phyloP scores from a whole-genome alignment of 371 early-diverging fungal genomes.

The Mucor racemosus region DNA sequence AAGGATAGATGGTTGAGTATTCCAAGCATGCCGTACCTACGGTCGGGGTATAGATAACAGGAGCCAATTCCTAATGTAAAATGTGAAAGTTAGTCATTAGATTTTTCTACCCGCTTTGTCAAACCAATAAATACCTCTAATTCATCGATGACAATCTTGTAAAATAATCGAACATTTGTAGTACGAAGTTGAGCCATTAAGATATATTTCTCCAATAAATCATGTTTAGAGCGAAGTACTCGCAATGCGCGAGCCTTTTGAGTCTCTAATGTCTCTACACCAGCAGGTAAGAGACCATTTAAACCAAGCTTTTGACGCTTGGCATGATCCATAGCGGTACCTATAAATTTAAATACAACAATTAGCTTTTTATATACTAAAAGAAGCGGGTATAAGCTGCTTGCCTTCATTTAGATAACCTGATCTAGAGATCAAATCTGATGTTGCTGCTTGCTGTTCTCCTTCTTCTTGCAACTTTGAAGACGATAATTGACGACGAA shows the following conservation, averaged over 20 bases:
- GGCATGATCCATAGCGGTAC: slow-evolving; percentile 19
- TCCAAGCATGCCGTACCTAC: slow-evolving; percentile 90
- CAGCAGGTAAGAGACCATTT: slow-evolving; percentile 72
- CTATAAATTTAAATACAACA: background rate
- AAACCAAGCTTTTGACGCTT: slow-evolving; percentile 50
- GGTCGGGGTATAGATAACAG: slow-evolving; percentile 91
- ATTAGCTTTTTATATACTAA: too few species aligned
- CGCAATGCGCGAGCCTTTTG: slow-evolving; percentile 78
- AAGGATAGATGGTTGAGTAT: slow-evolving; percentile 87
- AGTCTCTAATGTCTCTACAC: slow-evolving; percentile 69
- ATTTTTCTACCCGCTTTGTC: background rate
- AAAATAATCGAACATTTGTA: slow-evolving; percentile 82
- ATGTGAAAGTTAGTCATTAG: background rate
- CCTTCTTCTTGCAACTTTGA: background rate
- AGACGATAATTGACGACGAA: slow-evolving; percentile 13
- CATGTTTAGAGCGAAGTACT: slow-evolving; percentile 65
- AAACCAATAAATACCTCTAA: slow-evolving; percentile 55
- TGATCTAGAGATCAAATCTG: slow-evolving; percentile 18
- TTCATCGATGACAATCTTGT: slow-evolving; percentile 75
- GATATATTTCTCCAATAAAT: slow-evolving; percentile 78
- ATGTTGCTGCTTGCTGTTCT: background rate
- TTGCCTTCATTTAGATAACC: slow-evolving; percentile 31
- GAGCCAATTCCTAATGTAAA: slow-evolving; percentile 66
- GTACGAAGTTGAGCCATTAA: slow-evolving; percentile 82
- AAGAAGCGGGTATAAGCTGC: too few species aligned